Evolutionary conservation across 2,329 filamentous ascomycete genomes (phyloP), one percentile per base, ranked within the genome.

Genomic region (Cytospora piceicola): DNA sequence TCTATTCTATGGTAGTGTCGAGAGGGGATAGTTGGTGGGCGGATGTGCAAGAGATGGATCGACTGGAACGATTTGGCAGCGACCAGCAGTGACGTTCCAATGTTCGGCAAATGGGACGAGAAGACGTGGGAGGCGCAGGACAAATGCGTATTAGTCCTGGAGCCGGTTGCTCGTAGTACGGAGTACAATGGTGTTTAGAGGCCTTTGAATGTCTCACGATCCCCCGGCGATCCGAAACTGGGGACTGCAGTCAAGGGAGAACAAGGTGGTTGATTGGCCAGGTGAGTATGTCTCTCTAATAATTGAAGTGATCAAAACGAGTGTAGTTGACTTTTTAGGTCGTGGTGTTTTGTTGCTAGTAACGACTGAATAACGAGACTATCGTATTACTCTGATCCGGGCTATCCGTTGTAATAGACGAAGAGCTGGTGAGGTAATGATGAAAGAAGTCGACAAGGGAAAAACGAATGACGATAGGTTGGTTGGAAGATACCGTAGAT

Each of bases 121-220:
- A 53, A 24, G 52, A 62, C 60, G 60, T 53, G 34, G 34, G 57
- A 59, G 61, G 68, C 64, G 64, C 65, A 46, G 57, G 58, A 56
- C 46, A 61, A 15, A 66, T 56, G 60, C 60, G 60, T 42, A 53
- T 36, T 56, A 24, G 39, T 57, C 39, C 51, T 63, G 63, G 66
- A 67, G 62, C 68, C 69, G 69, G 68, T 70, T 68, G 70, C 70
- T 64, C 62, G 66, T 68, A 52, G 61, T 54, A 69, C 65, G 67
- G 66, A 65, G 63, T 64, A 63, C 22, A 53, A 61, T 65, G 63
- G 67, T 63, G 63, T 68, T 65, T 63, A 55, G 65, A 66, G 63
- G 67, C 68, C 64, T 68, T 65, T 55, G 59, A 69, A 69, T 73
- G 72, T 74, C 72, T 74, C 72, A 74, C 71, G 71, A 73, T 73